phyloP scores from a whole-genome alignment of 176 grass and related monocot species.

The Zizania latifolia region DNA sequence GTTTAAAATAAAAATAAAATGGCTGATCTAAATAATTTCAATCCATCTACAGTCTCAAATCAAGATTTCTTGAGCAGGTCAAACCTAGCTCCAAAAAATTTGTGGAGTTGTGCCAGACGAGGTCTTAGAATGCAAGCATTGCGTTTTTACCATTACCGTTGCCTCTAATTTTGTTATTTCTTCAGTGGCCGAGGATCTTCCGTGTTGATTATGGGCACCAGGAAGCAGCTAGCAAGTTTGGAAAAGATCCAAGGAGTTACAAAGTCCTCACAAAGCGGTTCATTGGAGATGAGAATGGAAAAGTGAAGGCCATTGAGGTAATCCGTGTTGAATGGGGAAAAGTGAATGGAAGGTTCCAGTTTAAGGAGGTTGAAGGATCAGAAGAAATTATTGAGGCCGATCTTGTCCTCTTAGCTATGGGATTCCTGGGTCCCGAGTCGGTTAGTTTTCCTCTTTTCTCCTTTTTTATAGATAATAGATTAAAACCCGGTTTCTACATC shows the following conservation, averaged over 20 bases:
- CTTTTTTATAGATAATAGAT: not conserved
- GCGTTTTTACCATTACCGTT: not conserved
- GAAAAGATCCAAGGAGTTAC: slow-evolving; percentile 57
- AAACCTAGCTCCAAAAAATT: too few species aligned
- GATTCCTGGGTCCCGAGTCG: slow-evolving; percentile 54
- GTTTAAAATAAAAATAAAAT: too few species aligned
- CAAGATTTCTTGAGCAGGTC: too few species aligned
- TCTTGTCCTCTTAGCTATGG: slow-evolving; percentile 56
- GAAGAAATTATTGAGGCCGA: slow-evolving; percentile 53
- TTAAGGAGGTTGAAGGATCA: slow-evolving; percentile 51
- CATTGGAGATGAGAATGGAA: slow-evolving; percentile 43
- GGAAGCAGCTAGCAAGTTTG: slow-evolving; percentile 53
- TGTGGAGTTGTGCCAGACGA: too few species aligned
- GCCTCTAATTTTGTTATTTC: slow-evolving; percentile 2
- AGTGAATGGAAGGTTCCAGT: slow-evolving; percentile 42
- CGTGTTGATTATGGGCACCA: slow-evolving; percentile 57
- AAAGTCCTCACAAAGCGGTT: slow-evolving; percentile 54
- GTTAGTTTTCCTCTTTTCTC: slow-evolving; percentile 23
- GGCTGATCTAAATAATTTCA: too few species aligned
- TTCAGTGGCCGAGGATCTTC: slow-evolving; percentile 46
- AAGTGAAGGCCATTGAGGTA: slow-evolving; percentile 47
- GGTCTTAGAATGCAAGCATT: not conserved
- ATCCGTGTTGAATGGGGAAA: slow-evolving; percentile 39
- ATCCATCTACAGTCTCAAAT: too few species aligned
- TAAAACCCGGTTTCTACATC: too few species aligned